Evolutionary conservation across 192 early-diverging fungal species (phyloP).

Genomic region (Backusella tarrabulga): DNA sequence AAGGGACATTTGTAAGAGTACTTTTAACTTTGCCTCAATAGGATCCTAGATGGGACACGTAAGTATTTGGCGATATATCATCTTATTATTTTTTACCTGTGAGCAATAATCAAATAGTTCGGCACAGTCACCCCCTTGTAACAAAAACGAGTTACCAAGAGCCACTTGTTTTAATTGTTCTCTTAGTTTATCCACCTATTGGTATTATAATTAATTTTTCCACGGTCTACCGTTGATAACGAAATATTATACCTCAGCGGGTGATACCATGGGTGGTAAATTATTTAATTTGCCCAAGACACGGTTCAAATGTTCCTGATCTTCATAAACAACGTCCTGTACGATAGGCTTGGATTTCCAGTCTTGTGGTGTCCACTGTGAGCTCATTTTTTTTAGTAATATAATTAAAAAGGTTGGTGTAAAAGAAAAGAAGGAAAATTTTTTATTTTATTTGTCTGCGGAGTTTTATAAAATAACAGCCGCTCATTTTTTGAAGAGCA

Average conservation of each 20-base stretch:
- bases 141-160: slow-evolving; percentile 86
- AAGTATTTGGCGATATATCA: background rate
- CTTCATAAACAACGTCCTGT: slow-evolving; percentile 89
- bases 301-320: slow-evolving; percentile 61
- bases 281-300: slow-evolving; percentile 75
- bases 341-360: slow-evolving; percentile 76
- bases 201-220: background rate
- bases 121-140: slow-evolving; percentile 99
- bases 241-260: slow-evolving; percentile 63
- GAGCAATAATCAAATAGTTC: slow-evolving; percentile 98
- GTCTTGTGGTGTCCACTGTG: slow-evolving; percentile 62
- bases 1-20: slow-evolving; percentile 96
- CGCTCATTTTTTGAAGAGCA: too few species aligned
- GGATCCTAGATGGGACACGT: slow-evolving; percentile 47
- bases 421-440: too few species aligned
- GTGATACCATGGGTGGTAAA: slow-evolving; percentile 90
- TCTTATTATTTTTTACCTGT: slow-evolving; percentile 49
- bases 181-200: slow-evolving; percentile 77
- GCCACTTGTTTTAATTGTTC: slow-evolving; percentile 87
- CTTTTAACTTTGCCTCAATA: slow-evolving; percentile 95
- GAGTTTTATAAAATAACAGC: too few species aligned
- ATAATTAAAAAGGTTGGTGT: too few species aligned
- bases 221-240: background rate
- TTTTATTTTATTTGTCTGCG: too few species aligned
- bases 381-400: background rate